phyloP scores from a whole-genome alignment of 2,329 filamentous ascomycete genomes.

The Alternaria consortialis region DNA sequence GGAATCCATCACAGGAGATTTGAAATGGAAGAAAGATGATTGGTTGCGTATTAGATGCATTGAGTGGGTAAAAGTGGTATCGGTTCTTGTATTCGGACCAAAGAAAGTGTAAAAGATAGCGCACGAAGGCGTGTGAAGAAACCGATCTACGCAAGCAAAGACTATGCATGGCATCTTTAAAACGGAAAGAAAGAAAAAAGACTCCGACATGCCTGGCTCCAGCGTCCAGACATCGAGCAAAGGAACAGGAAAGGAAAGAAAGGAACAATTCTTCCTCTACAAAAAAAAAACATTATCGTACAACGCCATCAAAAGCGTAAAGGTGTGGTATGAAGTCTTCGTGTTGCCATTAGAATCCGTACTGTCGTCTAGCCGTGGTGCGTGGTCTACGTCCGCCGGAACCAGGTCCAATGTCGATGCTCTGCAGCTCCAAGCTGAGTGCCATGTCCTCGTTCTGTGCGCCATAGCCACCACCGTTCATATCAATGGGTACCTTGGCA shows the following conservation, averaged over 20 bases:
- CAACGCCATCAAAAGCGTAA: conserved; percentile 10
- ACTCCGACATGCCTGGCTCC: conserved; percentile 16
- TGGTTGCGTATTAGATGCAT: neutral
- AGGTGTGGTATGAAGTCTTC: neutral
- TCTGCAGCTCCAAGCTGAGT: conserved; percentile 74
- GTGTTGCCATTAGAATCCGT: conserved; percentile 18
- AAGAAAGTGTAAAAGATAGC: neutral
- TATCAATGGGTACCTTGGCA: conserved; percentile 70
- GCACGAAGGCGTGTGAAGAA: neutral
- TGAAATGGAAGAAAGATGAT: neutral
- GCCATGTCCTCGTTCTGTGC: conserved; percentile 55
- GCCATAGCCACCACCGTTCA: conserved; percentile 17
- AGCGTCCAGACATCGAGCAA: conserved; percentile 13
- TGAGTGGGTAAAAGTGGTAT: neutral
- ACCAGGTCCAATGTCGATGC: conserved; percentile 56
- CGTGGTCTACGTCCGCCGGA: conserved; percentile 32
- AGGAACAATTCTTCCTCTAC: neutral
- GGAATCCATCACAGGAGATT: neutral
- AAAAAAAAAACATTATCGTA: conserved; percentile 11
- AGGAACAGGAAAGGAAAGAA: neutral
- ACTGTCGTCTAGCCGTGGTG: conserved; percentile 20
- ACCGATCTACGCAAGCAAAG: neutral
- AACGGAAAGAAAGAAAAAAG: neutral
- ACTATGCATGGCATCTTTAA: neutral
- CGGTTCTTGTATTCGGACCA: neutral